Evolutionary conservation across 139 green algal genomes (phyloP), one percentile per base, ranked within the genome.

Genomic region (Chloropicon primus): DNA sequence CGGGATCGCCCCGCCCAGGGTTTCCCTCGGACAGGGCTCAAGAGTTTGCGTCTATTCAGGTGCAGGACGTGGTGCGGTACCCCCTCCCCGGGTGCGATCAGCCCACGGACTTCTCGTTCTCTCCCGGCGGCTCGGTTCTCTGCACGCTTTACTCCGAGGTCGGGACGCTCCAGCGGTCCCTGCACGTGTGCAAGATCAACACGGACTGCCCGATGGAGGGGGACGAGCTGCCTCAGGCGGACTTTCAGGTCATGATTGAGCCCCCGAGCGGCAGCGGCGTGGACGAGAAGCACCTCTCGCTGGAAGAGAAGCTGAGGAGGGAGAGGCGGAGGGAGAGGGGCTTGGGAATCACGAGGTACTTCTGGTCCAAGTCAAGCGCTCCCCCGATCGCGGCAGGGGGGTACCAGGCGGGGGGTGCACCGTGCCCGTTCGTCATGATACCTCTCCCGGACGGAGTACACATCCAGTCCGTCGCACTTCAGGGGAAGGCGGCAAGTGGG

Each of bases 281-380:
- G 2, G 80, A 84, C 24, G 82, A 86, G 74, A 29, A 26, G 22
- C 76, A 81, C 27, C 25, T 84, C 0, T 82, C 82, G 10, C 81
- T 53, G 25, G 79, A 26, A 0, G 82, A 86, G 72, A 77, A 80
- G 74, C 72, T 86, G 24, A 76, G 76, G 28, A 62, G 82, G 22
- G 82, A 86, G 41, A 27, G 82, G 54, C 27, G 77, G 26, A 71
- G 82, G 1, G 82, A 86, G 73, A 28, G 73, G 3, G 77, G 76
- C 5, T 54, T 84, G 24, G 82, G 82, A 3, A 27, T 86, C 21
- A 86, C 82, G 41, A 76, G 82, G 22, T 86, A 82, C 28, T 78
- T 82, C 2, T 86, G 82, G 82, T 75, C 74, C 10, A 85, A 85
- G 76, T 54, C 41, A 17, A 17, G 10, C 10, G 41, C 41, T 62